phyloP scores from a whole-genome alignment of 1,284 basidiomycete species.

The Irpex sp. region DNA sequence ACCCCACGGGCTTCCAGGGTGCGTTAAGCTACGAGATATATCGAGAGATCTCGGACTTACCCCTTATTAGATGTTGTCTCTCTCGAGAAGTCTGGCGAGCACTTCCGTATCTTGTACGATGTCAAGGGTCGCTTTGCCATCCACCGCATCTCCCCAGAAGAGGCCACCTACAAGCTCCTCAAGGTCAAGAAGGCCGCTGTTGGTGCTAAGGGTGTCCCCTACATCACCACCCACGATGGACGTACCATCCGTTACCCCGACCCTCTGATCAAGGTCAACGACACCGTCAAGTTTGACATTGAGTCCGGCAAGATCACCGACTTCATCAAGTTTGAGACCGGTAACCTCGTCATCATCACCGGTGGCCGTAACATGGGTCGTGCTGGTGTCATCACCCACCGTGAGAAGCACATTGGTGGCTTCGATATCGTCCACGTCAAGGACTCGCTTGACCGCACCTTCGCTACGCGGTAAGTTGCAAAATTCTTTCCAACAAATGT shows the following conservation, averaged over 20 bases:
- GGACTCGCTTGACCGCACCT: slow-evolving; percentile 93
- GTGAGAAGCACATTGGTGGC: slow-evolving; percentile 96
- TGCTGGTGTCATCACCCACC: slow-evolving; percentile 92
- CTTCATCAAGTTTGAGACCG: slow-evolving; percentile 95
- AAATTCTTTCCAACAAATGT: background rate
- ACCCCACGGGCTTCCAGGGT: slow-evolving; percentile 98
- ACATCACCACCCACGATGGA: slow-evolving; percentile 98
- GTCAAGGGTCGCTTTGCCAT: slow-evolving; percentile 99
- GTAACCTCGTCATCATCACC: slow-evolving; percentile 97
- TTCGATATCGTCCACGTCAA: slow-evolving; percentile 98
- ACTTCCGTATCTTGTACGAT: slow-evolving; percentile 99
- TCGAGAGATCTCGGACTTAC: slow-evolving; percentile 4
- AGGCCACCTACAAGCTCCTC: slow-evolving; percentile 97
- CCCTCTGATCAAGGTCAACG: slow-evolving; percentile 94
- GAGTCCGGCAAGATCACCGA: slow-evolving; percentile 94
- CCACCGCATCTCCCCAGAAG: slow-evolving; percentile 98
- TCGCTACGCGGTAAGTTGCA: slow-evolving; percentile 83
- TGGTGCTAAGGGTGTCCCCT: slow-evolving; percentile 92
- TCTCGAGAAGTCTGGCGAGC: slow-evolving; percentile 98
- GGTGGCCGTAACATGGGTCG: slow-evolving; percentile 99
- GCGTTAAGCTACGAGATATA: slow-evolving; percentile 26
- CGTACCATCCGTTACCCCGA: slow-evolving; percentile 99
- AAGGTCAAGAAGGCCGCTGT: slow-evolving; percentile 94
- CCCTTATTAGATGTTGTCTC: slow-evolving; percentile 80
- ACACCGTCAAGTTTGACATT: slow-evolving; percentile 97